These are phyloP conservation scores for Hansenula anomala DNA, from an alignment of 1,139 yeast genomes.

Conservation along the genomic window DNA sequence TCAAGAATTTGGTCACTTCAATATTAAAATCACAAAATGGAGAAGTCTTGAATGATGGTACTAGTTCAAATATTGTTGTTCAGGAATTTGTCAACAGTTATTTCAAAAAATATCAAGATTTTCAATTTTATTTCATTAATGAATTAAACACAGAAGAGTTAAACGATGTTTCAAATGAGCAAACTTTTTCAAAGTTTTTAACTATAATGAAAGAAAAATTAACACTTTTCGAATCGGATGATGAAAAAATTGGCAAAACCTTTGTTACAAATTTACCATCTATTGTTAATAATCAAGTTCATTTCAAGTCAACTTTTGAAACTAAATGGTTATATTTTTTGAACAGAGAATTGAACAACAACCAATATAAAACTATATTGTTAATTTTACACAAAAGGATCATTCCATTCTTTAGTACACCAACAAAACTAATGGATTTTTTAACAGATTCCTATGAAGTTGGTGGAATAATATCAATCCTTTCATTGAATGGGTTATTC, in stretches of 20 bases:
- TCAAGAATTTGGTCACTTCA: conserved; percentile 41
- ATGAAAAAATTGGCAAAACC: conserved; percentile 30
- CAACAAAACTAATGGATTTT: conserved; percentile 87
- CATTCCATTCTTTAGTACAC: conserved; percentile 75
- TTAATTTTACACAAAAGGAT: conserved; percentile 75
- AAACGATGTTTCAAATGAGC: conserved; percentile 13
- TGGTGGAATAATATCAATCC: conserved; percentile 67
- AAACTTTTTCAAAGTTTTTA: conserved; percentile 30
- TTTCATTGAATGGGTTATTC: conserved; percentile 85
- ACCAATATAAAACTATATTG: conserved; percentile 67
- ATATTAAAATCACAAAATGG: conserved; percentile 40
- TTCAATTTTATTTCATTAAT: conserved; percentile 60
- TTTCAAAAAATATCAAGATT: conserved; percentile 54
- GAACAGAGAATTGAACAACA: conserved; percentile 36
- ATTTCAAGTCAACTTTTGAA: conserved; percentile 66
- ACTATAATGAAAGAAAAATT: conserved; percentile 30
- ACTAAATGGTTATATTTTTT: conserved; percentile 59
- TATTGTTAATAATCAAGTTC: conserved; percentile 46
- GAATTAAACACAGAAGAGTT: conserved; percentile 26
- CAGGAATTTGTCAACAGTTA: conserved; percentile 56
- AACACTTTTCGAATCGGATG: conserved; percentile 18
- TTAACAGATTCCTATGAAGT: conserved; percentile 78
- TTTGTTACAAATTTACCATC: conserved; percentile 48
- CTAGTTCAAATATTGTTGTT: conserved; percentile 48
- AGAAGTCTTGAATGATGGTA: conserved; percentile 37